Conservation (phyloP, 2,329 filamentous ascomycete species). For the Pseudonectria foliicola region DNA sequence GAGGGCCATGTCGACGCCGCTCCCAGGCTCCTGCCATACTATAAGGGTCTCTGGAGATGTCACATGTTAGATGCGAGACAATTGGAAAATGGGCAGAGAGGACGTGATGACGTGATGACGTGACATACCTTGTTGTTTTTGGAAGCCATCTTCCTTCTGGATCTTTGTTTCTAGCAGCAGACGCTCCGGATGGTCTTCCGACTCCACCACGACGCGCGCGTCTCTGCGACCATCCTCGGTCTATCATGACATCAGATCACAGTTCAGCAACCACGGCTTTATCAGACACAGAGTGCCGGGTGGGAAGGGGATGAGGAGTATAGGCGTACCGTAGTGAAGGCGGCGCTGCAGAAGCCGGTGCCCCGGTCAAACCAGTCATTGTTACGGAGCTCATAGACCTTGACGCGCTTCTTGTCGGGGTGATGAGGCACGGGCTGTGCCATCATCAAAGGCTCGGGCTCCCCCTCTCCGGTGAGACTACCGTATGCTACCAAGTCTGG, state of each 20-base stretch:
- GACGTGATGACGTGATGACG: too few species aligned
- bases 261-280: conserved; percentile 21
- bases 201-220: conserved; percentile 82
- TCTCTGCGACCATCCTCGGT: conserved; percentile 63
- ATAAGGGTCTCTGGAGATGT: conserved; percentile 76
- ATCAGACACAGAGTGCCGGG: conserved; percentile 4
- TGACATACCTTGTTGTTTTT: conserved; percentile 85
- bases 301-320: conserved; percentile 6
- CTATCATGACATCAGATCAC: conserved; percentile 27
- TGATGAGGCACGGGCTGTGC: conserved; percentile 65
- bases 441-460: conserved; percentile 60
- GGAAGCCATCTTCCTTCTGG: conserved; percentile 88
- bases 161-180: conserved; percentile 85
- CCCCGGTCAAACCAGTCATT: conserved; percentile 99
- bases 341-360: conserved; percentile 87
- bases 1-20: conserved; percentile 90
- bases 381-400: conserved; percentile 96
- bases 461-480: conserved; percentile 43
- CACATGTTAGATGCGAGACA: conserved; percentile 21
- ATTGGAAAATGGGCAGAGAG: conserved; percentile 6
- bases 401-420: conserved; percentile 72
- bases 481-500: conserved; percentile 45
- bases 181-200: conserved; percentile 81
- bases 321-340: conserved; percentile 60
- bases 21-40: conserved; percentile 85